These are phyloP conservation scores for Teratosphaeria pseudoeucalypti DNA, from an alignment of 2,329 filamentous ascomycete species.

Conservation along the genomic window DNA sequence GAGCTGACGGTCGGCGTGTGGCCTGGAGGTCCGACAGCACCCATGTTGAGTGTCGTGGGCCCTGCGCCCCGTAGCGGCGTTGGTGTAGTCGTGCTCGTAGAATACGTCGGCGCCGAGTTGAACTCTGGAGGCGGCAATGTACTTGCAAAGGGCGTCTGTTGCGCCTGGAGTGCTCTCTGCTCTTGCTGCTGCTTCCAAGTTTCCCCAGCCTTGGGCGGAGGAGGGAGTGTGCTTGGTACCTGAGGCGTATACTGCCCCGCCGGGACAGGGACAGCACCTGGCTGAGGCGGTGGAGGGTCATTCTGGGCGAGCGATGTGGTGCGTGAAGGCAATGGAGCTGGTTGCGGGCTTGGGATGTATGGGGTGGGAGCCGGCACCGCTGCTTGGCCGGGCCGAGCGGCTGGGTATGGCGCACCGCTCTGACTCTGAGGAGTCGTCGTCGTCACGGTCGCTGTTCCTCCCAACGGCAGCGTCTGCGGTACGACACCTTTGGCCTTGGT, in stretches of 20 bases:
- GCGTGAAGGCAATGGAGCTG: constrained; percentile 15
- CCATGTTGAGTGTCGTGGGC: constrained; percentile 30
- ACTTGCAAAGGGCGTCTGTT: constrained; percentile 1
- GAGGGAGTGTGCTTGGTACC: constrained; percentile 24
- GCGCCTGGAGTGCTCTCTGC: neutral
- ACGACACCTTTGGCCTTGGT: constrained; percentile 28
- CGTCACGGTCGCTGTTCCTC: constrained; percentile 6
- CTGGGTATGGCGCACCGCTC: constrained; percentile 14
- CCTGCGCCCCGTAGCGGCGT: constrained; percentile 8
- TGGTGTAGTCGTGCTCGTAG: constrained; percentile 20
- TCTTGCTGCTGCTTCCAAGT: constrained; percentile 9
- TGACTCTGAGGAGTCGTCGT: constrained; percentile 11
- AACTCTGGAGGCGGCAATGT: constrained; percentile 25
- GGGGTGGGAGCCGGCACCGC: constrained; percentile 23
- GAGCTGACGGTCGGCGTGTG: neutral
- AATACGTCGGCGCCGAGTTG: constrained; percentile 29
- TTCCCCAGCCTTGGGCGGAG: constrained; percentile 31
- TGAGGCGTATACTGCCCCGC: constrained; percentile 7
- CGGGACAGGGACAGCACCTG: constrained; percentile 32
- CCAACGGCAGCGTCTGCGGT: constrained; percentile 26
- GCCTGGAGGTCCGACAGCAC: constrained; percentile 15
- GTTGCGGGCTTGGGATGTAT: constrained; percentile 10
- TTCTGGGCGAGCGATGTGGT: constrained; percentile 16
- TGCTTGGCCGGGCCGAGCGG: constrained; percentile 21
- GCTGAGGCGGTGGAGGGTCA: constrained; percentile 31